A percentile compares a stretch with the other conserved stretches of the same genome.
Evolutionary conservation across 257 asterid species (phyloP).

Genomic region (Scutellaria barbata): DNA sequence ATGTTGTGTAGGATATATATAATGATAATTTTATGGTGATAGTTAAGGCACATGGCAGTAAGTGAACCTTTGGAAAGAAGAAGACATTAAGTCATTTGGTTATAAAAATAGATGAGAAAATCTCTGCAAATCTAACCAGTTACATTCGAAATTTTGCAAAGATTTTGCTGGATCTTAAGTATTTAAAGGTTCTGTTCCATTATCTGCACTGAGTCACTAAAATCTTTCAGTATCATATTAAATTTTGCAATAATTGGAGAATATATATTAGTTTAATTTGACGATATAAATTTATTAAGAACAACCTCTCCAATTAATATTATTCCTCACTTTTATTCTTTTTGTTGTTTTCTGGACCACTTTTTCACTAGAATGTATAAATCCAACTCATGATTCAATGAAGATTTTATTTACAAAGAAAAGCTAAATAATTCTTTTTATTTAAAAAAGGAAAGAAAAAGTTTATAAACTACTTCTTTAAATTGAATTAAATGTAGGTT

Average conservation of each 20-base stretch:
- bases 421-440: too few species aligned
- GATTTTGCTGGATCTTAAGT: constrained; percentile 41
- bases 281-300: neutral
- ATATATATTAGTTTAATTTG: constrained; percentile 17
- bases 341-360: constrained; percentile 38
- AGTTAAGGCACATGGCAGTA: constrained; percentile 47
- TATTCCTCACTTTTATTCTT: constrained; percentile 4
- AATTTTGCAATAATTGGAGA: constrained; percentile 16
- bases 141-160: constrained; percentile 39
- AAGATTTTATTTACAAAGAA: constrained; percentile 35
- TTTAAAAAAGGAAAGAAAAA: too few species aligned
- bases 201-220: constrained; percentile 46
- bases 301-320: constrained; percentile 16
- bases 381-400: constrained; percentile 27
- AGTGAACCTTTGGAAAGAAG: constrained; percentile 35
- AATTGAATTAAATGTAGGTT: neutral
- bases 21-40: constrained; percentile 23
- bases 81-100: constrained; percentile 14
- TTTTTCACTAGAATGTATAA: constrained; percentile 7
- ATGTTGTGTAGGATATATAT: neutral
- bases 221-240: constrained; percentile 38
- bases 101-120: constrained; percentile 34
- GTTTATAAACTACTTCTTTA: neutral
- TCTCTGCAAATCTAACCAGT: constrained; percentile 56
- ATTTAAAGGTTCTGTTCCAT: constrained; percentile 36